Conservation (phyloP, 2,329 filamentous ascomycete species). For the Calonectria naviculata region DNA sequence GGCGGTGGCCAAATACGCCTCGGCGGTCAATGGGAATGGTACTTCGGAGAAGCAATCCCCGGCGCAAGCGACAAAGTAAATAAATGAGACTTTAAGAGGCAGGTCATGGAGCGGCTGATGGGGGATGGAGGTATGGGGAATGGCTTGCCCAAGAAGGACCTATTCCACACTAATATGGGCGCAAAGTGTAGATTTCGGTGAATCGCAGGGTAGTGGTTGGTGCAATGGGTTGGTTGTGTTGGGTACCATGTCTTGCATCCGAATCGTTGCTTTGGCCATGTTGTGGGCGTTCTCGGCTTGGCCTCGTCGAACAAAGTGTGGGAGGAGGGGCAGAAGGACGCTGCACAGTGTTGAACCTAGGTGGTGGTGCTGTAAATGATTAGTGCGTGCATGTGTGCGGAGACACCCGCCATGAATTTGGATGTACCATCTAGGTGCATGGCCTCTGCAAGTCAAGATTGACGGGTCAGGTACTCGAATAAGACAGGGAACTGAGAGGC, state of each 20-base stretch:
- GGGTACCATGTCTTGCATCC: background rate
- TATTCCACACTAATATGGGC: background rate
- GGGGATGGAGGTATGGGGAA: background rate
- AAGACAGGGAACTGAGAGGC: background rate
- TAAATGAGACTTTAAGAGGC: background rate
- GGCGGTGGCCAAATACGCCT: background rate
- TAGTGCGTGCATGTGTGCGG: background rate
- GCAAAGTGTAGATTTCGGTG: slow-evolving; percentile 4
- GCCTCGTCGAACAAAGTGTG: background rate
- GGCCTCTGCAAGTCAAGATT: background rate
- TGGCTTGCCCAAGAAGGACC: background rate
- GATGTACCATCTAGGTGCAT: background rate
- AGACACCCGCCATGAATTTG: background rate
- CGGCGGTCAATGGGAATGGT: background rate
- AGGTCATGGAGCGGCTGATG: background rate
- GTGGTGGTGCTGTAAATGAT: background rate
- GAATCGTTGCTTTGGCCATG: background rate
- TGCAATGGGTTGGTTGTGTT: background rate
- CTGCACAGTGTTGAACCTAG: background rate
- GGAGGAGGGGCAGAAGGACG: background rate
- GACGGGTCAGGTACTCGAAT: background rate
- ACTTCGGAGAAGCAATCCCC: background rate
- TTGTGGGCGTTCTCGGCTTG: background rate
- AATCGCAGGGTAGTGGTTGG: slow-evolving; percentile 10
- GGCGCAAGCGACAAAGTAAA: background rate